Base-by-base conservation (phyloP, 129 eudicot species). In the Artemisia argyi region DNA sequence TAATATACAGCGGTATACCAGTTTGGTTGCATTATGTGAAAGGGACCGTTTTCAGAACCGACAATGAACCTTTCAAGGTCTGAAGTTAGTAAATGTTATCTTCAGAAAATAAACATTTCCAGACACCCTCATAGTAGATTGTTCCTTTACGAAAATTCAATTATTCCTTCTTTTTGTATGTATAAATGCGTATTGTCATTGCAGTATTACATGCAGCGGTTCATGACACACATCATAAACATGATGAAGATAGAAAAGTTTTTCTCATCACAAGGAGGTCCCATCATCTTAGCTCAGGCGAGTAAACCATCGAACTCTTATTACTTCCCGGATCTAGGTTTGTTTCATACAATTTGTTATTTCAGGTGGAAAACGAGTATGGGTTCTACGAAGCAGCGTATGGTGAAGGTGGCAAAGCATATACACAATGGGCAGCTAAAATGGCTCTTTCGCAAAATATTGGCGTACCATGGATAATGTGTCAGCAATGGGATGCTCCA, bases 401-500 rank as follows among this genome's bases (percentile, higher is more conserved):
- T 75, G 98, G 97, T n/a, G 87, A 94, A 24, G 96, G 91, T 49
- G 98, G 97, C 22, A 94, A 94, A 84, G 62, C 84, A 11, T 94
- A 94, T 77, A 81, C 96, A 32, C 65, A 71, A 61, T 94, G 98
- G 98, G 92, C 99, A 52, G 98, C 98, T 62, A 75, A 84, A 76
- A 94, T 94, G 97, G 96, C 98, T 24, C 82, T 94, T 79, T 84
- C 97, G 35, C 97, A 87, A 84, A 84, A 88, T 76, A 90, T 50
- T 14, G 97, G 97, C 71, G 96, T 94, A 39, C 98, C 98, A 9
- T 94, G 98, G 98, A 88, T 94, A 56, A 94, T 94, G 98, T 90
- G 98, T 76, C 86, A 89, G 81, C 98, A 94, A 75, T 94, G 83
- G 85, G 97, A 94, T 79, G 85, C 93, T 81, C 98, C 98, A 12